A percentile compares a stretch with the other conserved stretches of the same genome.
phyloP scores from a whole-genome alignment of 257 asterid genomes.

The Rauvolfia tetraphylla region DNA sequence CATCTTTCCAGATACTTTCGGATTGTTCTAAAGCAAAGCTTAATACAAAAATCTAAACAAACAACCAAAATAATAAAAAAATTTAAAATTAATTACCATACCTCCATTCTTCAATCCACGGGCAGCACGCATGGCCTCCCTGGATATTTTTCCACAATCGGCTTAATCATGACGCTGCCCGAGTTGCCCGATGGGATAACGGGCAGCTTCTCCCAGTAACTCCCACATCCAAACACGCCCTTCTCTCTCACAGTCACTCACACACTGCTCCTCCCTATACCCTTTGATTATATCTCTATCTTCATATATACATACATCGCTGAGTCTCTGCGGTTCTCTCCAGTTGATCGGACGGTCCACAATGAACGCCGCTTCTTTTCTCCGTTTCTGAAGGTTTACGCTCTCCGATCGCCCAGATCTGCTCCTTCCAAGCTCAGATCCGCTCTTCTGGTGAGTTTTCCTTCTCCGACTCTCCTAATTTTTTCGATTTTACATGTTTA shows the following conservation, averaged over 20 bases:
- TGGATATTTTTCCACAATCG: not conserved
- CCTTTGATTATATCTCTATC: slow-evolving; percentile 16
- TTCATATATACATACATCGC: slow-evolving; percentile 3
- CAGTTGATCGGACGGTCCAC: slow-evolving; percentile 54
- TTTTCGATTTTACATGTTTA: not conserved
- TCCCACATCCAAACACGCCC: slow-evolving; percentile 17
- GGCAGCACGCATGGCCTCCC: not conserved
- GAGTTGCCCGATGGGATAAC: slow-evolving; percentile 8
- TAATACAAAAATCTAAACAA: not conserved
- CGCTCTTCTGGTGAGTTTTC: slow-evolving; percentile 30
- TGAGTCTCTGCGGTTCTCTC: slow-evolving; percentile 29
- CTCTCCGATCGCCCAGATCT: slow-evolving; percentile 29
- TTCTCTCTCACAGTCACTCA: slow-evolving; percentile 3
- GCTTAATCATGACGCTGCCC: slow-evolving; percentile 19
- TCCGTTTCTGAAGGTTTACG: slow-evolving; percentile 31
- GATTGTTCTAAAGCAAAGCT: not conserved
- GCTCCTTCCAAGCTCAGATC: slow-evolving; percentile 40
- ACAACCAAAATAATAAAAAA: not conserved
- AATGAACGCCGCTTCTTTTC: slow-evolving; percentile 35
- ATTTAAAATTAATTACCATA: not conserved
- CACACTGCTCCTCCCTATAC: slow-evolving; percentile 13
- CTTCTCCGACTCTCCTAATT: not conserved
- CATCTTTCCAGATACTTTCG: not conserved
- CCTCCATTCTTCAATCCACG: not conserved
- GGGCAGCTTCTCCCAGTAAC: slow-evolving; percentile 21